Percentiles rank a stretch among this genome's conserved stretches.
These are phyloP conservation scores for Cytospora piceae DNA, from an alignment of 2,329 filamentous ascomycete species.

Conservation along the genomic window DNA sequence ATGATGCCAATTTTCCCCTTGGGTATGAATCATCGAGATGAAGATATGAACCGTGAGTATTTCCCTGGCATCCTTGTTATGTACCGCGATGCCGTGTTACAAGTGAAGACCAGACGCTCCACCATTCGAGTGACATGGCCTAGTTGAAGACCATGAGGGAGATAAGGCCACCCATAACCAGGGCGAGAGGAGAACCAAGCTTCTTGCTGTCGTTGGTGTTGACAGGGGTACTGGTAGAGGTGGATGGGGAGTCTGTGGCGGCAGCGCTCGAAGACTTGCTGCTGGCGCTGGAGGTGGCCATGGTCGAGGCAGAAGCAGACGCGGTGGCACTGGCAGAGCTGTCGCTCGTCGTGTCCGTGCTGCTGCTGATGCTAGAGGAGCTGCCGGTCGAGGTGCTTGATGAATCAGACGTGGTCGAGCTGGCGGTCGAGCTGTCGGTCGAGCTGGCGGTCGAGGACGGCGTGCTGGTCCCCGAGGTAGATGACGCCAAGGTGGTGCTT, in stretches of 20 bases:
- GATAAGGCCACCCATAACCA: conserved; percentile 45
- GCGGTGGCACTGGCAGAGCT: conserved; percentile 27
- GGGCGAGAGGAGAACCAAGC: conserved; percentile 45
- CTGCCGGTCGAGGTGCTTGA: conserved; percentile 25
- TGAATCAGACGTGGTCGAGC: conserved; percentile 29
- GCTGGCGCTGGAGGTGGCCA: conserved; percentile 16
- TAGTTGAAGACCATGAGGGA: conserved; percentile 50
- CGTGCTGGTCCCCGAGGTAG: conserved; percentile 28
- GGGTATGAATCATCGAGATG: conserved; percentile 6
- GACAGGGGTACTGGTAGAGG: conserved; percentile 35
- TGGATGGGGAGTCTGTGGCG: conserved; percentile 31
- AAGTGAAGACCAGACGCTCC: background rate
- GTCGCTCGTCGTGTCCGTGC: conserved; percentile 33
- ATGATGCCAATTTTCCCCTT: background rate
- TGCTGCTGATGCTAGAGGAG: conserved; percentile 33
- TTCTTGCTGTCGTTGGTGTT: conserved; percentile 44
- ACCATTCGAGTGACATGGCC: conserved; percentile 25
- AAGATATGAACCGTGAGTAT: conserved; percentile 7
- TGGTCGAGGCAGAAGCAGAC: conserved; percentile 30
- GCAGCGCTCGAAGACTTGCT: conserved; percentile 30
- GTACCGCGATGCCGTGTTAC: conserved; percentile 6
- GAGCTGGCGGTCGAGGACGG: conserved; percentile 19
- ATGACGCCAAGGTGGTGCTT: conserved; percentile 30
- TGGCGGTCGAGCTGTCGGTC: conserved; percentile 26
- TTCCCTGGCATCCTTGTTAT: background rate